Evolutionary conservation across 345 rosid species (phyloP).

Genomic region (Hirschfeldia incana): DNA sequence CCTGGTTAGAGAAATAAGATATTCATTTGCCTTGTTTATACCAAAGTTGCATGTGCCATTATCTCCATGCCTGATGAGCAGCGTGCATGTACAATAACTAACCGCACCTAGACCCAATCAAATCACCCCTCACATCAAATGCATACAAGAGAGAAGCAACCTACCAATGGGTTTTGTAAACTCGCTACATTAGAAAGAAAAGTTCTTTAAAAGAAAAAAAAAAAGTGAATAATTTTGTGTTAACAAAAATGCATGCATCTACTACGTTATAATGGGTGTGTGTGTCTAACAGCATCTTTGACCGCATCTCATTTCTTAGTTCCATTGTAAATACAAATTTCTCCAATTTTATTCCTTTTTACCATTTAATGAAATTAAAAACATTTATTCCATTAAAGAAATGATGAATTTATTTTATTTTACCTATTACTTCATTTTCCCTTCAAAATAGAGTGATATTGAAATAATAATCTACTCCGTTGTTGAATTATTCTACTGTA

Average conservation of each 20-base stretch:
- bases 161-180: neutral
- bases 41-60: neutral
- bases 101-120: conserved; percentile 10
- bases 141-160: neutral
- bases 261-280: neutral
- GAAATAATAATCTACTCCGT: too few species aligned
- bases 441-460: neutral
- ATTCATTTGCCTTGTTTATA: neutral
- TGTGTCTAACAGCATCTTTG: neutral
- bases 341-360: neutral
- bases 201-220: too few species aligned
- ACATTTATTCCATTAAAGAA: too few species aligned
- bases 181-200: neutral
- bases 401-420: too few species aligned
- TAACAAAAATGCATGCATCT: neutral
- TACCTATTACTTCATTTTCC: neutral
- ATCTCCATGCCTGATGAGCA: neutral
- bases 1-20: neutral
- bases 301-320: neutral
- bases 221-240: too few species aligned
- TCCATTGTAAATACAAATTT: neutral
- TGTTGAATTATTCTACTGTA: neutral
- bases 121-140: neutral
- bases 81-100: neutral
- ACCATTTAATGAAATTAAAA: too few species aligned